Conservation (phyloP, 1,139 yeast species). For the Geotrichum cucujoidarum region DNA sequence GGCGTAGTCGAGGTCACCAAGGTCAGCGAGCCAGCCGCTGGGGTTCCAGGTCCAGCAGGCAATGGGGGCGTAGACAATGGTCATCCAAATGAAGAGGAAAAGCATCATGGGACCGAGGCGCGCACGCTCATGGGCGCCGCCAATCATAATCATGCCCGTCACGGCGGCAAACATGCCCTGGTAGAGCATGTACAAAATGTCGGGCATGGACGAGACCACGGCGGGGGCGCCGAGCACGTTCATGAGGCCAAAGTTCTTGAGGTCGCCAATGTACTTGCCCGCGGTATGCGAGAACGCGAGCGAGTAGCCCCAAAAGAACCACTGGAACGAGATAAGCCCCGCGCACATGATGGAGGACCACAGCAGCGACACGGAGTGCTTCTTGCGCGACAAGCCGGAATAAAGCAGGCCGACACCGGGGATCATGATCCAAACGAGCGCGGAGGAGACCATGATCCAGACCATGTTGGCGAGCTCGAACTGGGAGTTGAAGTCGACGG, state of each 20-base stretch:
- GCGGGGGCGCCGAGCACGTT: constrained; percentile 78
- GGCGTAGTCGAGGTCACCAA: constrained; percentile 91
- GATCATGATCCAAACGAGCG: constrained; percentile 86
- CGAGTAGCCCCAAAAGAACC: constrained; percentile 98
- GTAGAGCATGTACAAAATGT: constrained; percentile 78
- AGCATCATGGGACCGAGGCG: constrained; percentile 94
- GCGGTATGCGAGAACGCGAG: constrained; percentile 72
- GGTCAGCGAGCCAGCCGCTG: constrained; percentile 75
- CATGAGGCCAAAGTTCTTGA: constrained; percentile 73
- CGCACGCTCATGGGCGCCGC: constrained; percentile 98
- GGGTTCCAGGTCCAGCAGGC: constrained; percentile 98
- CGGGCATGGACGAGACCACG: constrained; percentile 67
- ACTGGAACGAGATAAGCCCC: constrained; percentile 77
- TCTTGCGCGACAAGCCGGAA: constrained; percentile 86
- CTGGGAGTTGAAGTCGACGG: constrained; percentile 66
- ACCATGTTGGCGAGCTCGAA: constrained; percentile 72
- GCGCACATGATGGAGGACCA: constrained; percentile 95
- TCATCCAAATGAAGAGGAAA: constrained; percentile 86
- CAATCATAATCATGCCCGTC: constrained; percentile 88
- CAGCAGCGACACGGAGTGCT: constrained; percentile 80
- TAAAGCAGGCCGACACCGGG: constrained; percentile 91
- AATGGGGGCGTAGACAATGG: constrained; percentile 91
- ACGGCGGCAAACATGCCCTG: constrained; percentile 96
- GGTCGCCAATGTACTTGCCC: constrained; percentile 69
- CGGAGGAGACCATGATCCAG: constrained; percentile 76